phyloP scores from a whole-genome alignment of 2,329 filamentous ascomycete genomes.

The Pseudogymnoascus sp. region DNA sequence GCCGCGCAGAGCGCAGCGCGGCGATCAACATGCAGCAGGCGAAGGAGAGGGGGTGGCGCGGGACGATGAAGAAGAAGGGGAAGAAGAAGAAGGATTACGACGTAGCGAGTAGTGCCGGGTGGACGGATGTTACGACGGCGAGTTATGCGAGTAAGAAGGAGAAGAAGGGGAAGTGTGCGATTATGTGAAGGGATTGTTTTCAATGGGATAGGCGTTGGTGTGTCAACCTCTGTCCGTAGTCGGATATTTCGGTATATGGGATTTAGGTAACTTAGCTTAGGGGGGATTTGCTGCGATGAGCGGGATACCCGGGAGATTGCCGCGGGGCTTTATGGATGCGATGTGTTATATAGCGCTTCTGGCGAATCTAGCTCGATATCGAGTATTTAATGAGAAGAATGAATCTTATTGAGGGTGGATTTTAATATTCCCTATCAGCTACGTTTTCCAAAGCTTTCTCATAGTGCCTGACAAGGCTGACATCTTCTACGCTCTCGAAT shows the following conservation, averaged over 20 bases:
- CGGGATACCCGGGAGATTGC: slow-evolving; percentile 3
- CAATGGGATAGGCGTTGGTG: not conserved
- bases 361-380: not conserved
- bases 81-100: slow-evolving; percentile 38
- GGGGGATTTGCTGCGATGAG: not conserved
- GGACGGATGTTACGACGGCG: slow-evolving; percentile 43
- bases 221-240: not conserved
- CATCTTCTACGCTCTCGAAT: not conserved
- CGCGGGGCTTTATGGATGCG: not conserved
- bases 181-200: not conserved
- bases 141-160: not conserved
- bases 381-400: not conserved
- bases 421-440: not conserved
- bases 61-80: slow-evolving; percentile 33
- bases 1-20: slow-evolving; percentile 54
- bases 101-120: slow-evolving; percentile 41
- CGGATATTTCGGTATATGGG: not conserved
- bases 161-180: slow-evolving; percentile 1
- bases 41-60: slow-evolving; percentile 49
- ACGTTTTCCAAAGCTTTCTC: not conserved
- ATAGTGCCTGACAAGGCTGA: not conserved
- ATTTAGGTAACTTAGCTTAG: not conserved
- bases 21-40: slow-evolving; percentile 58
- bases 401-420: not conserved
- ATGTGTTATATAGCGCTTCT: not conserved